Evolutionary conservation across 768 basidiomycete species (phyloP), one percentile per base, ranked within the genome.

Genomic region (Porpolomopsis calyptriformis): DNA sequence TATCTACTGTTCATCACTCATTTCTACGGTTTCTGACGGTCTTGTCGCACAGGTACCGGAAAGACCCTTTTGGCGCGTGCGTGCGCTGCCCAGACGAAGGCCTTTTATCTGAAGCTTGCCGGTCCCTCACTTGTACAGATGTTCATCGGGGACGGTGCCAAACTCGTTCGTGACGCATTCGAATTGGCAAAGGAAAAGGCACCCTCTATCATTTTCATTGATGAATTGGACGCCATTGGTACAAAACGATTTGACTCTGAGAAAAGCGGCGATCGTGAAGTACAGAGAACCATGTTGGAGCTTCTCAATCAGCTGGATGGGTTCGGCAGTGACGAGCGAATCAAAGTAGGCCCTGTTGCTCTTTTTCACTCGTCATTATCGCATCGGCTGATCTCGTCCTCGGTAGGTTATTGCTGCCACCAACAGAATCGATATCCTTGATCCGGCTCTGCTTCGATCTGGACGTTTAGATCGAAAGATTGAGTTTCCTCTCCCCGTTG

Each of bases 211-310:
- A 97, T 98, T 63, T 97, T 97, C 67, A 97, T 97, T 53, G 94
- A 98, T 57, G 94, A 98, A 60, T 64, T 98, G 59, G 94, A 98
- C 62, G 93, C 93, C n/a, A 94, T 98, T 55, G 94, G 94, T 34
- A 98, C 94, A 9, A 97, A 97, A 63, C 86, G 96, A 6, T 98
- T 98, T 59, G 96, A 99, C 59, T 92, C 88, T 14, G 94, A 98
- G 65, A 99, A 98, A 76, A 89, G 89, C 57, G 96, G 96, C 51
- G 96, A 99, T 64, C 79, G 96, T 60, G 96, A 99, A 62, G 96
- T 99, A n/a, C 96, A 99, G 64, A 71, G 96, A 51, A 99, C 96
- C n/a, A 99, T 99, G 96, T 71, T 99, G 59, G 96, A 99, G 61
- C 73, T 99, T 37, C 77, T 99, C 52, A 99, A 99, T 63, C 96